Conservation (phyloP, 225 moss, liverwort and hornwort species). For the Physcomitrellopsis africana region DNA sequence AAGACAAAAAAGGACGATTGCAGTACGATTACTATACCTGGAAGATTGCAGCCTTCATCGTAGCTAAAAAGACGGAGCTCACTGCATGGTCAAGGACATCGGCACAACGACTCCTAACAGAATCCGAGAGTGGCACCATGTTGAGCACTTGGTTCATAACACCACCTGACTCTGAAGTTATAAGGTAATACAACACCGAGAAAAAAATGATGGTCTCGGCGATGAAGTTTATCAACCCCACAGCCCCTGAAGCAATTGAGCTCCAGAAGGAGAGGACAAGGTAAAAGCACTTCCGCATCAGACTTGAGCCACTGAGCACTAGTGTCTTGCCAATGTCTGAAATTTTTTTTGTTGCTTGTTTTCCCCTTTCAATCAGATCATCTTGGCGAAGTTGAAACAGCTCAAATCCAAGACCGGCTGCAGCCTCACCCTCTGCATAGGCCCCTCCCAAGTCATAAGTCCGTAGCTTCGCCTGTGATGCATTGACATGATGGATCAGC, state of each 20-base stretch:
- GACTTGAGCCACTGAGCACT: conserved; percentile 70
- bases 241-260: conserved; percentile 84
- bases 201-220: conserved; percentile 80
- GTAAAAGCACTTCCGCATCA: conserved; percentile 74
- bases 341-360: conserved; percentile 70
- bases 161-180: conserved; percentile 75
- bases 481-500: conserved; percentile 19
- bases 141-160: conserved; percentile 89
- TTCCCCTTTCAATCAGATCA: conserved; percentile 72
- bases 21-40: conserved; percentile 36
- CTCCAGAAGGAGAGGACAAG: conserved; percentile 71
- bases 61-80: conserved; percentile 84
- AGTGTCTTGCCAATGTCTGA: conserved; percentile 79
- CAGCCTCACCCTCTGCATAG: conserved; percentile 62
- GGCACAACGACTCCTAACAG: conserved; percentile 73
- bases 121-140: conserved; percentile 86
- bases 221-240: conserved; percentile 70
- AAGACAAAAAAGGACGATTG: too few relatives aligned
- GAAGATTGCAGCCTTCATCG: conserved; percentile 78
- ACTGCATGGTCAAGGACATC: conserved; percentile 90
- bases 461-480: conserved; percentile 50
- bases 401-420: conserved; percentile 68
- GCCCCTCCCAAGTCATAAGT: conserved; percentile 71
- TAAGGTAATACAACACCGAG: conserved; percentile 86
- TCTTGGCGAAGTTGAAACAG: conserved; percentile 79